Conservation (phyloP, 176 grass and related monocot genomes). For the Tuctoria greenei region DNA sequence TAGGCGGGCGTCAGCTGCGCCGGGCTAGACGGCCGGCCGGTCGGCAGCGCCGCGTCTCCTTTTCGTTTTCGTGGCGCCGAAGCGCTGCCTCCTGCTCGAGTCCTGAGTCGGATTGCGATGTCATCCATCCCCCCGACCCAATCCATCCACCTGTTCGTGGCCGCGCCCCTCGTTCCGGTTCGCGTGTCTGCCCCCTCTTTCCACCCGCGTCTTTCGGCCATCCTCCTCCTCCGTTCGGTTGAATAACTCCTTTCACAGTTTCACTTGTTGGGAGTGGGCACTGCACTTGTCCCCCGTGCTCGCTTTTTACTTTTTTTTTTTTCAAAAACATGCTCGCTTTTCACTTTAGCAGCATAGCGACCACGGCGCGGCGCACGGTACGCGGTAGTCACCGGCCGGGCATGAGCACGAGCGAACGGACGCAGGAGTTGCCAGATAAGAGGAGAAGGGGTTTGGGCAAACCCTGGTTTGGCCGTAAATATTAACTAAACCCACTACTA, state of each 20-base stretch:
- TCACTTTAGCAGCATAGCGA: too few species aligned
- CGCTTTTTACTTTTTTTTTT: too few species aligned
- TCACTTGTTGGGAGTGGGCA: too few species aligned
- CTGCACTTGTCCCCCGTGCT: too few species aligned
- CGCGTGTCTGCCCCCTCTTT: constrained; percentile 18
- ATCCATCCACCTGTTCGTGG: neutral
- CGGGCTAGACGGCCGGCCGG: neutral
- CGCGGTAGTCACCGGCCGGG: too few species aligned
- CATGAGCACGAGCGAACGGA: too few species aligned
- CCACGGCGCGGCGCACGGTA: too few species aligned
- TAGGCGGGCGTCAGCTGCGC: neutral
- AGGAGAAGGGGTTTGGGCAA: neutral
- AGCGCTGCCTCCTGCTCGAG: too few species aligned
- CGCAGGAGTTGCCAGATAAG: too few species aligned
- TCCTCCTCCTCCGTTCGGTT: neutral
- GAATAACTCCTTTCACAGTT: neutral
- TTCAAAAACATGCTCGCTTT: too few species aligned
- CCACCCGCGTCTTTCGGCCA: constrained; percentile 21
- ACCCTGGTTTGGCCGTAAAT: neutral
- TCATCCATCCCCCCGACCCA: neutral
- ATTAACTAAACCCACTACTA: too few species aligned
- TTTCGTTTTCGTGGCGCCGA: neutral
- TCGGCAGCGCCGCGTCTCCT: neutral
- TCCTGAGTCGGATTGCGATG: neutral
- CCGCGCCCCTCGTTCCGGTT: too few species aligned